Conservation (phyloP, 2,329 filamentous ascomycete species). For the Botryotinia convoluta region DNA sequence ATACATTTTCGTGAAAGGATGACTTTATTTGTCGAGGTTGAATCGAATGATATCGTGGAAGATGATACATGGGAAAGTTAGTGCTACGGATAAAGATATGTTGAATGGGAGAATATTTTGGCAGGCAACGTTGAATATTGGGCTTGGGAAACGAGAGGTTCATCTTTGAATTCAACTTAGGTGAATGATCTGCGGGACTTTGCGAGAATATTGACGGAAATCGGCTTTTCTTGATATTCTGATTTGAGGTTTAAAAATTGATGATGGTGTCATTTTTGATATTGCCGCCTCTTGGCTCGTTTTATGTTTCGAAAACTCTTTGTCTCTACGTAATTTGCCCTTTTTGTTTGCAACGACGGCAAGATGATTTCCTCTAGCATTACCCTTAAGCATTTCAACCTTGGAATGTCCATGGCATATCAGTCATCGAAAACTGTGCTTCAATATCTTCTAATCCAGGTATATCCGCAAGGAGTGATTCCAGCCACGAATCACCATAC, state of each 20-base stretch:
- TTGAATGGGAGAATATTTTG: not conserved
- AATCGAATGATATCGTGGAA: not conserved
- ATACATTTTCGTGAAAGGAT: too few relatives aligned
- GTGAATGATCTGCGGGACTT: not conserved
- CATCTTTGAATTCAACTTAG: not conserved
- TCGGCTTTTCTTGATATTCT: not conserved
- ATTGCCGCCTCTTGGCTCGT: not conserved
- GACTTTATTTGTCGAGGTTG: not conserved
- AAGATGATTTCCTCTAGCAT: not conserved
- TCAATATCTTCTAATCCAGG: conserved; percentile 11
- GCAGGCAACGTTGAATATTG: not conserved
- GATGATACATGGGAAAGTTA: not conserved
- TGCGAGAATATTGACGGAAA: not conserved
- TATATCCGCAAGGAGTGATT: conserved; percentile 10
- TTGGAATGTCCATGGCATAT: not conserved
- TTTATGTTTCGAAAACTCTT: not conserved
- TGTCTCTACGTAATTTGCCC: not conserved
- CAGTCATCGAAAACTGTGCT: not conserved
- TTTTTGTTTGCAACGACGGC: not conserved
- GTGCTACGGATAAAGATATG: not conserved
- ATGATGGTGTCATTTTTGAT: not conserved
- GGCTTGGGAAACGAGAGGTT: not conserved
- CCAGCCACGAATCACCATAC: conserved; percentile 14
- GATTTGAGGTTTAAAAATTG: not conserved
- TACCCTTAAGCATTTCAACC: not conserved